Evolutionary conservation across 768 basidiomycete species (phyloP).

Genomic region (Sarcodon aspratus): DNA sequence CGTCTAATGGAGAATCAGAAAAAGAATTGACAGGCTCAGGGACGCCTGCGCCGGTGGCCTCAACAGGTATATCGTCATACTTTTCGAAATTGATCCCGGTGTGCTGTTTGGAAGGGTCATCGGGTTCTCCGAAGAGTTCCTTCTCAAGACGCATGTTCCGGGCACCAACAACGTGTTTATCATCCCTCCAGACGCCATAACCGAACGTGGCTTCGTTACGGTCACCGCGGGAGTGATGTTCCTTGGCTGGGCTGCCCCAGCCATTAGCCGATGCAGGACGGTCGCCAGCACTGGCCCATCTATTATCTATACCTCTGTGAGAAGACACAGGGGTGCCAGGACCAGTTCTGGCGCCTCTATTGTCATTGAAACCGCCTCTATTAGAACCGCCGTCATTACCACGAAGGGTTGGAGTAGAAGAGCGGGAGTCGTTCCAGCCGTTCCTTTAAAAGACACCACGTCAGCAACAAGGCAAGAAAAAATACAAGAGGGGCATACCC

Average conservation of each 20-base stretch:
- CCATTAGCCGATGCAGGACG: constrained; percentile 22
- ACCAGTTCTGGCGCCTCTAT: constrained; percentile 24
- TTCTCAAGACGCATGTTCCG: constrained; percentile 87
- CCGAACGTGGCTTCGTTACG: constrained; percentile 36
- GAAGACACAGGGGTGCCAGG: constrained; percentile 1
- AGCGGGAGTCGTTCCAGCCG: constrained; percentile 69
- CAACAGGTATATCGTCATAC: constrained; percentile 99
- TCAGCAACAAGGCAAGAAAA: constrained; percentile 5
- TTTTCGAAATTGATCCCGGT: constrained; percentile 99
- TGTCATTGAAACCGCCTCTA: constrained; percentile 29
- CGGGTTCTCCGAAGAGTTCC: constrained; percentile 86
- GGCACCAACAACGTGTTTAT: constrained; percentile 72
- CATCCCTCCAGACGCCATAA: constrained; percentile 81
- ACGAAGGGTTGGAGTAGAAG: constrained; percentile 43
- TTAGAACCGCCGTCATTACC: constrained; percentile 26
- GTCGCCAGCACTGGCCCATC: constrained; percentile 14
- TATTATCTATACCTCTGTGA: constrained; percentile 26
- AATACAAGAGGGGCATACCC: constrained; percentile 31
- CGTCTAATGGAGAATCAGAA: constrained; percentile 81
- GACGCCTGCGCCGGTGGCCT: constrained; percentile 95
- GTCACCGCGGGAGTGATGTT: constrained; percentile 15
- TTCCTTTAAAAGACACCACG: constrained; percentile 28
- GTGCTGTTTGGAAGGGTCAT: constrained; percentile 80
- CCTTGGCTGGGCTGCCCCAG: constrained; percentile 19
- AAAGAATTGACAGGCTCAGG: constrained; percentile 89